phyloP scores from a whole-genome alignment of 805 yeast genomes.

The Hanseniaspora jakobsenii region DNA sequence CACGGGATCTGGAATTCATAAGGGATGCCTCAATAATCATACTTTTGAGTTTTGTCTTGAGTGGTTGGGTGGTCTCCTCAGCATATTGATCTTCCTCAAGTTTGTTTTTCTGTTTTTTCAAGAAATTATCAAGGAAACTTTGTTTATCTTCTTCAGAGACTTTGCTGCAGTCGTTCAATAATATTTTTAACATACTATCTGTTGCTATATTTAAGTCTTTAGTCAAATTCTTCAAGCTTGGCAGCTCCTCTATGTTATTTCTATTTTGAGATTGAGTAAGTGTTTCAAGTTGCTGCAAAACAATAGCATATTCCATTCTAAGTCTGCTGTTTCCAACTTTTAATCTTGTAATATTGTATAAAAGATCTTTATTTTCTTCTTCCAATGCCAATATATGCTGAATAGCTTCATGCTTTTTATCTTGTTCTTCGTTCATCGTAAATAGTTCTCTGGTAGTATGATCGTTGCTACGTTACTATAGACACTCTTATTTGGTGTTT shows the following conservation, averaged over 20 bases:
- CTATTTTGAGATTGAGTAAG: neutral
- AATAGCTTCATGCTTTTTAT: constrained; percentile 3
- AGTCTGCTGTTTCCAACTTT: constrained; percentile 39
- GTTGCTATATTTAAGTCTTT: constrained; percentile 13
- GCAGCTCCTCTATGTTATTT: constrained; percentile 8
- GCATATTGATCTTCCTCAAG: neutral
- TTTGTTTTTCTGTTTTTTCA: neutral
- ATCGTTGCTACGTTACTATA: too few species aligned
- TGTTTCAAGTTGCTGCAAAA: constrained; percentile 64
- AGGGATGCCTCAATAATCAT: constrained; percentile 67
- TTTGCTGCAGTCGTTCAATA: constrained; percentile 1
- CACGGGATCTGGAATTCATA: constrained; percentile 41
- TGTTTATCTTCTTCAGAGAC: constrained; percentile 8
- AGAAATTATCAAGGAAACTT: constrained; percentile 4
- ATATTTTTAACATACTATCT: neutral
- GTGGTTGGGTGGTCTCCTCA: too few species aligned
- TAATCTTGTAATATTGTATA: constrained; percentile 12
- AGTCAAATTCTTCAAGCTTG: constrained; percentile 8
- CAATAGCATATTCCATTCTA: constrained; percentile 68
- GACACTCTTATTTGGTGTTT: too few species aligned
- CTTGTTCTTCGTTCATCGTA: too few species aligned
- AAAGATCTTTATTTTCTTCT: neutral
- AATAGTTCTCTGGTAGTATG: too few species aligned
- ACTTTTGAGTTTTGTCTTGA: constrained; percentile 53
- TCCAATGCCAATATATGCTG: too few species aligned